phyloP scores from a whole-genome alignment of 305 asterid genomes.

The Nicotiana rustica region DNA sequence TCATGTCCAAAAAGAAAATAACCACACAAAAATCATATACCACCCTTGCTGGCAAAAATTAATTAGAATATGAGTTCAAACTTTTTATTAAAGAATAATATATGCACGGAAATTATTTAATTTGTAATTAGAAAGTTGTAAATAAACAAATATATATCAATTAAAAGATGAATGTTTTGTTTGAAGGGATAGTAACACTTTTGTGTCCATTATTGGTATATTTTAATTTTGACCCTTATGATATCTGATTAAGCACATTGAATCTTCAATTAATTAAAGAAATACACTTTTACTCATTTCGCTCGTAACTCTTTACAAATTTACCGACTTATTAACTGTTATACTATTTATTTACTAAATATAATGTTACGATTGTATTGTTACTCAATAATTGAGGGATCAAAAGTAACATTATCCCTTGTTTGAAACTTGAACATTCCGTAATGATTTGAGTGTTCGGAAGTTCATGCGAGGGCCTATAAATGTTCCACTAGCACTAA shows the following conservation, averaged over 20 bases:
- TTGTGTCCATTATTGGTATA: too few relatives aligned
- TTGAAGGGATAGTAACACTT: too few relatives aligned
- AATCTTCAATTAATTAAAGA: too few relatives aligned
- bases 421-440: background rate
- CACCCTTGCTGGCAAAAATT: background rate
- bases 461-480: background rate
- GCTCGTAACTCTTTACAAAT: too few relatives aligned
- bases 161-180: background rate
- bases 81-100: background rate
- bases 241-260: too few relatives aligned
- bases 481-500: background rate
- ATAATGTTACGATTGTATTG: too few relatives aligned
- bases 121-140: background rate
- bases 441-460: slow-evolving; percentile 27
- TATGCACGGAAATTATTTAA: background rate
- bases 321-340: too few relatives aligned
- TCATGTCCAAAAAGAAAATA: slow-evolving; percentile 21
- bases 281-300: too few relatives aligned
- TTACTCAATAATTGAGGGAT: too few relatives aligned
- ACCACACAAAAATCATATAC: background rate
- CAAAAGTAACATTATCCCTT: too few relatives aligned
- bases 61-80: slow-evolving; percentile 17
- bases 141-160: background rate
- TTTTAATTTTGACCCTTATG: too few relatives aligned
- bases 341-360: too few relatives aligned